These are phyloP conservation scores for Scolecobasidium constrictum DNA, from an alignment of 2,329 filamentous ascomycete species.

Conservation along the genomic window DNA sequence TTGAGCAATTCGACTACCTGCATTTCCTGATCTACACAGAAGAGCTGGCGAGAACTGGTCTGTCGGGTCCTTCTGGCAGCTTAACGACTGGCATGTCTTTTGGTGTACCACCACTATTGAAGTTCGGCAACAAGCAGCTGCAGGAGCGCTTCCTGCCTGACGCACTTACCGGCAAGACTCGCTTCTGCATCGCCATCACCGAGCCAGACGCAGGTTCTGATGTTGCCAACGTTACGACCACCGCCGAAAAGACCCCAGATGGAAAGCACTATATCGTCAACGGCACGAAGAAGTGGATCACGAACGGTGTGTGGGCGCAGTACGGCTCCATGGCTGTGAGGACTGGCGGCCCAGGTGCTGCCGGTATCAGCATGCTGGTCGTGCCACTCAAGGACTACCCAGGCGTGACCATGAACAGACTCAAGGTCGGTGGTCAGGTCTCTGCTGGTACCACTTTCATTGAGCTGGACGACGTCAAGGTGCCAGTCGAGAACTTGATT, in stretches of 20 bases:
- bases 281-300: constrained; percentile 74
- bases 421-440: constrained; percentile 56
- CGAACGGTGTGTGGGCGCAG: constrained; percentile 61
- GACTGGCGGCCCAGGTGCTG: constrained; percentile 53
- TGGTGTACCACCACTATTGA: constrained; percentile 59
- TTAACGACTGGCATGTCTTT: constrained; percentile 63
- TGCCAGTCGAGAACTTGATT: constrained; percentile 59
- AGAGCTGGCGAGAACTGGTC: constrained; percentile 50
- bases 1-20: constrained; percentile 65
- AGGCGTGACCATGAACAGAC: constrained; percentile 56
- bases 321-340: constrained; percentile 62
- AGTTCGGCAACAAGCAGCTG: constrained; percentile 51
- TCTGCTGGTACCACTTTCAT: constrained; percentile 64
- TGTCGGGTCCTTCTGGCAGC: constrained; percentile 52
- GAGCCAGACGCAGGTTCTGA: constrained; percentile 66
- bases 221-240: constrained; percentile 62
- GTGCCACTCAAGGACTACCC: constrained; percentile 58
- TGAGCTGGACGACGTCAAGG: constrained; percentile 63
- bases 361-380: constrained; percentile 55
- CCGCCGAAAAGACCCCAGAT: constrained; percentile 49
- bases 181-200: constrained; percentile 67
- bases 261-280: constrained; percentile 62
- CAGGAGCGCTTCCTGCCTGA: constrained; percentile 59
- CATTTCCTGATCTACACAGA: constrained; percentile 28
- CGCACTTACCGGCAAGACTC: constrained; percentile 53